Evolutionary conservation across 768 basidiomycete species (phyloP), one percentile per base, ranked within the genome.

Genomic region (Nidularia sp.): DNA sequence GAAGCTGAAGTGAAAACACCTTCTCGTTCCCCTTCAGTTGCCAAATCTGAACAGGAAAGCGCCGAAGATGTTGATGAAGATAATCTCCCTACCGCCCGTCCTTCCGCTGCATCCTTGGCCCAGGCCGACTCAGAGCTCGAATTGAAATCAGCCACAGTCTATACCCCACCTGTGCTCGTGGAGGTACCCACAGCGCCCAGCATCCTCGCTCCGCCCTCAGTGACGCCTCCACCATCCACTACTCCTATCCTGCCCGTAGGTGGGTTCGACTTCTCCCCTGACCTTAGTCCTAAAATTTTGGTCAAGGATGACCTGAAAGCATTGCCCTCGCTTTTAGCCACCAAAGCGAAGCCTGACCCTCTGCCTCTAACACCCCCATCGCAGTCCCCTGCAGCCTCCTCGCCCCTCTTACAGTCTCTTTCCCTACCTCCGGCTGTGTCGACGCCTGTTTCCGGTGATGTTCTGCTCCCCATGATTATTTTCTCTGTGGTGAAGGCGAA

Each of bases 401-500:
- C 25, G 25, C 25, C 25, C 4, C 25, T 29, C 25, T 29, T 29
- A 29, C 25, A 29, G 25, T 4, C 25, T 29, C 25, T 29, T 29
- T 29, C 25, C 4, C 25, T 29, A 29, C 25, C 25, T 29, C 25
- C 25, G 25, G 25, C 25, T 29, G 25, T 66, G 8, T 63, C 75
- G 0, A 84, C 81, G 1, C 81, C 80, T 4, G 83, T 89, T 3
- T 90, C 88, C 0, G 91, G 93, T 1, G 96, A 98, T 61, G 79
- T 97, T 41, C 85, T 99, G 36, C 79, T 99, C 12, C 96, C 96
- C 0, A 70, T 98, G 54, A 85, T 98, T 66, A 99, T 98, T 46
- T 97, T 88, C 62, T 84, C 93, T 1, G 92, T 97, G 41, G 94
- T 98, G 60, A 93, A 92, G 66, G 77, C 90, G 9, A 98, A 98